Base-by-base conservation (phyloP, 495 filamentous ascomycete genomes). In the Penicillium alfredii region DNA sequence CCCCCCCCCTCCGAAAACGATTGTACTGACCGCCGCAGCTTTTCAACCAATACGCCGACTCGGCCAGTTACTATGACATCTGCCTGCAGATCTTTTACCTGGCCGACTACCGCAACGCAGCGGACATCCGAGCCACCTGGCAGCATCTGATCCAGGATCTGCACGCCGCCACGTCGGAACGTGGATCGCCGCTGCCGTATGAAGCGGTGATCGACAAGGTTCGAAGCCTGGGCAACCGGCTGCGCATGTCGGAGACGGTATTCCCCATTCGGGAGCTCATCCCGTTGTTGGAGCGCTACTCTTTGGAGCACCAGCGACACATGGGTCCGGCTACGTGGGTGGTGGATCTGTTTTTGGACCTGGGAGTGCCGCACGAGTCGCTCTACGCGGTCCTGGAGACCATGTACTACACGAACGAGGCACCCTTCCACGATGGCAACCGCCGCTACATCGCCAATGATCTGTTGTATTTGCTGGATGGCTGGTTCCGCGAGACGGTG, bases 1-100 rank as follows among this genome's bases (percentile, higher is more conserved):
- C 15, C 15, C 17, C 25, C 8, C n/a, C 8, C 25, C 11, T 8
- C 23, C 5, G 23, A 25, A 24, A 15, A n/a, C 27, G n/a, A 11
- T 3, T 24, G 30, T 14, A 38, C 27, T 12, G 18, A 35, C 19
- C 25, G 23, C 17, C 15, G 15, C n/a, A 27, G 86, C 79, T 99
- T 21, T 99, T 82, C 69, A 94, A 99, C 55, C 61, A 73, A 34
- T 97, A 84, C 53, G 84, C 86, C 39, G 89, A 97, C 49, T 79
- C 84, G 47, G 90, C 82, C 5, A 75, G 74, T 35, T 99, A 96
- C 68, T 84, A 83, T 63, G 92, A 97, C 55, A 78, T 99, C 38
- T 93, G 82, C 58, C 78, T 99, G 14, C 71, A 85, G 33, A 94
- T 97, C 49, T 97, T 85, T 64, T 81, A 86, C 60, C 69, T 79